Percentiles rank a stretch among this genome's conserved stretches.
phyloP scores from a whole-genome alignment of 352 stramenopile genomes.

The Achlya hypogyna region DNA sequence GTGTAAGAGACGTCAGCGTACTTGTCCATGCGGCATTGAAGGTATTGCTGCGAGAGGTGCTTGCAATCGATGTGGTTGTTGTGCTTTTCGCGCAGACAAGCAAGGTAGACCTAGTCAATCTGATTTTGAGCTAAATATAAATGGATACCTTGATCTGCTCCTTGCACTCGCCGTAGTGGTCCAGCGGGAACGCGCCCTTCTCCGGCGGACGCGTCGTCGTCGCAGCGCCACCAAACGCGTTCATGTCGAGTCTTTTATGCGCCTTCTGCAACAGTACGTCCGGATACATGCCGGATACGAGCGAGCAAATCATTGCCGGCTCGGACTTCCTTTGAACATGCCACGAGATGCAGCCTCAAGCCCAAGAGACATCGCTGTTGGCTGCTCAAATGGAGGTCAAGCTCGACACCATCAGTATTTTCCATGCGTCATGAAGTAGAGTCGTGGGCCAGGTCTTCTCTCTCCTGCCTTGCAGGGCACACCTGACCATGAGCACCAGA shows the following conservation, averaged over 20 bases:
- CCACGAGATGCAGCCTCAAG: not conserved
- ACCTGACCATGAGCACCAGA: too few relatives aligned
- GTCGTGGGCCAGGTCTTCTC: too few relatives aligned
- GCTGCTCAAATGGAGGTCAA: too few relatives aligned
- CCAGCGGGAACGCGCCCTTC: constrained; percentile 86
- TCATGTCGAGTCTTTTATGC: constrained; percentile 38
- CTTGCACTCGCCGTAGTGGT: constrained; percentile 88
- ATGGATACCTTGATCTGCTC: constrained; percentile 57
- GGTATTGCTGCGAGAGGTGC: constrained; percentile 75
- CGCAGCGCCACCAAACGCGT: constrained; percentile 60
- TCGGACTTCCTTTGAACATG: not conserved
- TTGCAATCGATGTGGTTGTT: constrained; percentile 87
- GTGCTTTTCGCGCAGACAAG: constrained; percentile 69
- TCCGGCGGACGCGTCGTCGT: constrained; percentile 71
- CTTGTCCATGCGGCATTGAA: constrained; percentile 87
- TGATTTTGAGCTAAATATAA: not conserved
- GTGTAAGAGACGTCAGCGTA: constrained; percentile 23
- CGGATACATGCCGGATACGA: not conserved
- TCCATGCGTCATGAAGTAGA: too few relatives aligned
- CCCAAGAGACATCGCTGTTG: not conserved
- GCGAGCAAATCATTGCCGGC: not conserved
- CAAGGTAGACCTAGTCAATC: constrained; percentile 26
- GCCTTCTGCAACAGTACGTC: not conserved
- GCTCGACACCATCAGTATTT: too few relatives aligned
- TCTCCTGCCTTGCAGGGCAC: too few relatives aligned